Conservation (phyloP, 495 filamentous ascomycete genomes). For the Rusavskia elegans region DNA sequence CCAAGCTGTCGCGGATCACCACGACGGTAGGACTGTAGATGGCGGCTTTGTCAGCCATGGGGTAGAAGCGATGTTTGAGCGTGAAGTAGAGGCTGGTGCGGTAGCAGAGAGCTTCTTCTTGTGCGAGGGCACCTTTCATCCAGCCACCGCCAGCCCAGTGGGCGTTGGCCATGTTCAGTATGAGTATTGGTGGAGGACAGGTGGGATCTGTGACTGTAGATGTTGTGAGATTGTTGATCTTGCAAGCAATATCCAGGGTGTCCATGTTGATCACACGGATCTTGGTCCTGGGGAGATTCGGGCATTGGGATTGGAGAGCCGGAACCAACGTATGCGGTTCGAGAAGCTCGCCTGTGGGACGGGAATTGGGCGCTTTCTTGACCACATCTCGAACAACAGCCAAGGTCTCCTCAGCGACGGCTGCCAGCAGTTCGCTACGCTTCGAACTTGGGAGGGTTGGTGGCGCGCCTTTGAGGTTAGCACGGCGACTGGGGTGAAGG, state of each 20-base stretch:
- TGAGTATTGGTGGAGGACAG: conserved; percentile 25
- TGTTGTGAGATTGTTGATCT: conserved; percentile 13
- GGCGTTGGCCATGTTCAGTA: conserved; percentile 48
- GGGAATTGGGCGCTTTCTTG: conserved; percentile 13
- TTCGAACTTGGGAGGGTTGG: conserved; percentile 1
- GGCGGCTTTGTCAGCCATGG: conserved; percentile 30
- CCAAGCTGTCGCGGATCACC: conserved; percentile 31
- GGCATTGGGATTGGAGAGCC: conserved; percentile 11
- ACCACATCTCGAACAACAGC: conserved; percentile 12
- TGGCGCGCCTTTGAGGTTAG: conserved; percentile 2
- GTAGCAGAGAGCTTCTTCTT: conserved; percentile 53
- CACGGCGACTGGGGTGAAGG: conserved; percentile 4
- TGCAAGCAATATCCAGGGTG: conserved; percentile 64
- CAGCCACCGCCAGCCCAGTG: conserved; percentile 38
- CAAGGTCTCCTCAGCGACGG: conserved; percentile 12
- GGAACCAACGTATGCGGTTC: conserved; percentile 3
- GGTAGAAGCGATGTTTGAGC: conserved; percentile 39
- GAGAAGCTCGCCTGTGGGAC: conserved; percentile 12
- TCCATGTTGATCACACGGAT: conserved; percentile 51
- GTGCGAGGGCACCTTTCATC: conserved; percentile 35
- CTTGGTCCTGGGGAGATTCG: conserved; percentile 11
- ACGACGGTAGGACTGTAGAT: conserved; percentile 46
- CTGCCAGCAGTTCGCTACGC: conserved; percentile 5
- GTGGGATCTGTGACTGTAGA: neutral
- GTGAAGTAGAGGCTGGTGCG: conserved; percentile 39